Base-by-base conservation (phyloP, 2,329 filamentous ascomycete species). In the Phyllosticta citrichinensis region DNA sequence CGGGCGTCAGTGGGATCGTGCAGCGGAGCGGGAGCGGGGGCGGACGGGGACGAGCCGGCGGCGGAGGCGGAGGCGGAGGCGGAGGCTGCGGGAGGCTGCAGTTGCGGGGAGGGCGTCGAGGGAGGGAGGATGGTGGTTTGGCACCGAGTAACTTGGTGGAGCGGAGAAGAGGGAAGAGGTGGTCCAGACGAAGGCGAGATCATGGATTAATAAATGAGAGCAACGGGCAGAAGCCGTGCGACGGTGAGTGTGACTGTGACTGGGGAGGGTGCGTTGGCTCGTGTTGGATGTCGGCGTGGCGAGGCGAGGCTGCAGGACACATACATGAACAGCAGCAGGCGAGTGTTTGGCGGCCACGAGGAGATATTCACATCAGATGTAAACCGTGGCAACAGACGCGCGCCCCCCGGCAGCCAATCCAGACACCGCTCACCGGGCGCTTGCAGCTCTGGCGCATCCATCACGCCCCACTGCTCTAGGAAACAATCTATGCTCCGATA, bases 21-120 rank as follows among this genome's bases (percentile, higher is more conserved):
- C 52, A 50, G 30, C 22, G 33, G 57, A 22, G 50, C 56, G 56
- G 56, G 25, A 33, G 55, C 33, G 19, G 24, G 59, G 22, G 50
- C 51, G 52, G 61, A 12, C 55, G 25, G 61, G 52, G 52, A 52
- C 17, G 51, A 52, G 54, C 53, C 33, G 40, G 57, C 50, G 54
- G 40, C 40, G 25, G 47, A 20, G 40, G 60, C 19, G 24, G 60
- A 62, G 35, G 56, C 35, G 51, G 57, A 51, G 27, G 27, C 55
- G 35, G 53, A 17, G 40, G 54, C 8, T 22, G 27, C 33, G 58
- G 8, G n/a, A n/a, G 33, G 53, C 20, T 17, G 52, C 20, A 24
- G 52, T 53, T 24, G 52, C 20, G 52, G 24, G 19, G 56, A 53
- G 53, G 14, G 27, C 47, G 56, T 47, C 56, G 56, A 17, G 14